A percentile compares a stretch with the other conserved stretches of the same genome.
Evolutionary conservation across 306 rosid species (phyloP).

Genomic region (Leucaena leucocephala): DNA sequence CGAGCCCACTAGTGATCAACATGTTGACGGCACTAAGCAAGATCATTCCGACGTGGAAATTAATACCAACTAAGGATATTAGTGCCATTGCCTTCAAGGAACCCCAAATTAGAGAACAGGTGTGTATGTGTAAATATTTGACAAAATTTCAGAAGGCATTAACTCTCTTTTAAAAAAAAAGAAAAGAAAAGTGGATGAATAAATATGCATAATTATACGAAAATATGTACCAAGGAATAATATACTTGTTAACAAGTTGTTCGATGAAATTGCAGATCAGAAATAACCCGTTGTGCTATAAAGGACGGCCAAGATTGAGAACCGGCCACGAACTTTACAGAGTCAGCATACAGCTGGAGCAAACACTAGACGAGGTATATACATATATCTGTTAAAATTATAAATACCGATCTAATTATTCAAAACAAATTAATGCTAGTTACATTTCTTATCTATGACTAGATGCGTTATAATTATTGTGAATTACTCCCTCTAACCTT

Average conservation of each 20-base stretch:
- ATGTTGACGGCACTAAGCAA: conserved; percentile 54
- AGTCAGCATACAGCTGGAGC: conserved; percentile 58
- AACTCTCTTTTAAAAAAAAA: too few relatives aligned
- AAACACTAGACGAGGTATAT: conserved; percentile 53
- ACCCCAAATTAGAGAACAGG: conserved; percentile 70
- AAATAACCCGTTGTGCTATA: conserved; percentile 69
- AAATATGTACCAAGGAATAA: too few relatives aligned
- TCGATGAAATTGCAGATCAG: conserved; percentile 47
- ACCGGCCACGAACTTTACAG: conserved; percentile 71
- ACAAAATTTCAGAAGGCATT: too few relatives aligned
- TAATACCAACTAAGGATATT: conserved; percentile 69
- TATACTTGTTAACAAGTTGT: background rate
- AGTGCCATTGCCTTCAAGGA: conserved; percentile 68
- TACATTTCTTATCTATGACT: too few relatives aligned
- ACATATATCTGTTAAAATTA: too few relatives aligned
- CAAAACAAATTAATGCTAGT: too few relatives aligned
- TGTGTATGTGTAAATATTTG: too few relatives aligned
- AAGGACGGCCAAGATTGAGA: conserved; percentile 79
- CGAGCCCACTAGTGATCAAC: conserved; percentile 38
- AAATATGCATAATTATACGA: background rate
- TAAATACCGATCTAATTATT: too few relatives aligned
- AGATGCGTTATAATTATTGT: too few relatives aligned
- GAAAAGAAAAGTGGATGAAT: too few relatives aligned
- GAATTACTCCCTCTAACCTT: too few relatives aligned
- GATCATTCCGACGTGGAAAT: conserved; percentile 72